Evolutionary conservation across 225 moss, liverwort and hornwort genomes (phyloP), one percentile per base, ranked within the genome.

Genomic region (Bryum argenteum): DNA sequence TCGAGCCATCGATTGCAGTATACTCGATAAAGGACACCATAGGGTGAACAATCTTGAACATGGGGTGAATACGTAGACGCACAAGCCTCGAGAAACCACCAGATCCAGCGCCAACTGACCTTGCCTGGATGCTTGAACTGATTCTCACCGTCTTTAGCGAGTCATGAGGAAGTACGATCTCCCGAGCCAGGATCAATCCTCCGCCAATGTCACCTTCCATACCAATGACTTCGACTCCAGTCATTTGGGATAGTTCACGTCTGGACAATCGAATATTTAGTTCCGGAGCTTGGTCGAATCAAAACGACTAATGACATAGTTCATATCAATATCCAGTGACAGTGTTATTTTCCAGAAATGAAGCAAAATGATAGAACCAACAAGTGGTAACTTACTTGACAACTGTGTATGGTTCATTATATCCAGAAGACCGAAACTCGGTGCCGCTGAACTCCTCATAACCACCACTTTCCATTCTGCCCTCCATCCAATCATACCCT

Each of bases 161-260:
- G 51, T 77, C 87, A n/a, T 73, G 61, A 26, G 79, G 74, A 61
- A 90, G 61, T 9, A 70, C 54, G 47, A 92, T 82, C 0, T 88
- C 79, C 17, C 88, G 84, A 73, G 77, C 68, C 74, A 95, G 73
- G 10, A 78, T 78, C 60, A 95, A 77, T 21, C 95, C 92, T 61
- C 95, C 95, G 70, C 95, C 89, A 13, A 95, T 87, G 51, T 95
- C 92, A 33, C 88, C 89, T 88, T 92, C 95, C 83, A 95, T 61
- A 14, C 51, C 63, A 22, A 91, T 37, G 56, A 75, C 74, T n/a
- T 82, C 75, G 13, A 63, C 33, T 14, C 80, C 84, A 2, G 5
- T n/a, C 43, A 75, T 70, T 75, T 75, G 71, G 24, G 54, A 47
- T 59, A 80, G 5, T 59, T 80, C 80, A 60, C 61, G 66, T 50